Evolutionary conservation across 169 alveolate species (phyloP).

Genomic region (Perkinsus olseni): DNA sequence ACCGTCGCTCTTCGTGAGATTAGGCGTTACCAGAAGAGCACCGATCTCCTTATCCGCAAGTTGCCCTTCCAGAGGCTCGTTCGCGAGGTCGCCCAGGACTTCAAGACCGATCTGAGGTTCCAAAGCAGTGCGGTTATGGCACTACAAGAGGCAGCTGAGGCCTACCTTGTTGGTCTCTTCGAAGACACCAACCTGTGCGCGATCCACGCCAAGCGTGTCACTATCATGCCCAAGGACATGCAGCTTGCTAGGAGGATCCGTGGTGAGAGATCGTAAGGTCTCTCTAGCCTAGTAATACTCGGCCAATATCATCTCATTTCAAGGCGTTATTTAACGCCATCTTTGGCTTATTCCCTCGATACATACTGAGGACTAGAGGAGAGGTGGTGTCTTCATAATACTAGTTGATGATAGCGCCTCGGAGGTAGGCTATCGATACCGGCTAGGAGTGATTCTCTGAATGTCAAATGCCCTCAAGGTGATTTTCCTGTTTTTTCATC

Average conservation of each 20-base stretch:
- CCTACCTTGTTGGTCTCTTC: conserved; percentile 94
- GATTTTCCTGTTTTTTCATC: no score
- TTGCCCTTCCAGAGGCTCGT: conserved; percentile 97
- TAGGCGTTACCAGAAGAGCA: conserved; percentile 91
- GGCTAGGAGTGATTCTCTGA: no score
- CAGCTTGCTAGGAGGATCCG: conserved; percentile 97
- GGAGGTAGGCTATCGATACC: no score
- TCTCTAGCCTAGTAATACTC: no score
- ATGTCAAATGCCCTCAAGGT: no score
- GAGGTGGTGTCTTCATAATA: no score
- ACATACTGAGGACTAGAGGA: no score
- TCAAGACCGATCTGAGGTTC: conserved; percentile 95
- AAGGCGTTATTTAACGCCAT: no score
- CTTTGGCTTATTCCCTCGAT: no score
- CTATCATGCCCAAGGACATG: conserved; percentile 98
- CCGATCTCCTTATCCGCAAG: conserved; percentile 94
- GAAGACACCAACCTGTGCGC: conserved; percentile 99
- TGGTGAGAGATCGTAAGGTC: conserved; percentile 83
- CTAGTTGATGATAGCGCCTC: no score
- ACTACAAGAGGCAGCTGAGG: conserved; percentile 98
- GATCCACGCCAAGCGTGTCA: conserved; percentile 97
- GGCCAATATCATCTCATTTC: no score
- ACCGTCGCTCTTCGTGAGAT: conserved; percentile 97
- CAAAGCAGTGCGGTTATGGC: conserved; percentile 97
- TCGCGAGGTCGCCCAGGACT: conserved; percentile 92